Percentiles rank a stretch among this genome's conserved stretches.
Evolutionary conservation across 1,284 basidiomycete species (phyloP).

Genomic region (Trichosporon sp.): DNA sequence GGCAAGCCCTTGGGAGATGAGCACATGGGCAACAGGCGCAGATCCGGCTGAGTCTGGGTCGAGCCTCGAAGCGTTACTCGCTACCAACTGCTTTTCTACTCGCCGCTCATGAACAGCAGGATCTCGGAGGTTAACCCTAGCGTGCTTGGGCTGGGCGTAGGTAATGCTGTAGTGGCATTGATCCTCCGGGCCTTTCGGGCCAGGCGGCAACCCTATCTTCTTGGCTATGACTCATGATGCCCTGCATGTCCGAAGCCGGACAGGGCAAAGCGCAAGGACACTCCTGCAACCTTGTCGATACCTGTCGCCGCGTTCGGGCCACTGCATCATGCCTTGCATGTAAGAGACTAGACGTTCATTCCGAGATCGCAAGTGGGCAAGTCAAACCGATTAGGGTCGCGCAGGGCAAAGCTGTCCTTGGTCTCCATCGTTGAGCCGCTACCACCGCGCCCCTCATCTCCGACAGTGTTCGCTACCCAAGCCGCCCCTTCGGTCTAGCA

Average conservation of each 20-base stretch:
- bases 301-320: neutral
- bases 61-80: neutral
- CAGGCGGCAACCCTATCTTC: neutral
- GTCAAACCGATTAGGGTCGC: neutral
- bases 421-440: neutral
- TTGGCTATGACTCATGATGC: neutral
- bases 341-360: neutral
- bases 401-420: neutral
- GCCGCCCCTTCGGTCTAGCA: neutral
- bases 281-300: neutral
- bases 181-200: neutral
- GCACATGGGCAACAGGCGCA: too few species aligned
- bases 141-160: too few species aligned
- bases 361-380: neutral
- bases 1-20: too few species aligned
- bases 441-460: neutral
- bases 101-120: too few species aligned
- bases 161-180: too few species aligned
- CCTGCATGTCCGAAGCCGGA: neutral
- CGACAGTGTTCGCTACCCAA: neutral
- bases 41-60: too few species aligned
- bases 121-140: neutral
- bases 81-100: neutral
- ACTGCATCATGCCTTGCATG: neutral
- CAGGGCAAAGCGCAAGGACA: neutral